These are phyloP conservation scores for Ceratobasidium sp. DNA, from an alignment of 1,284 basidiomycete genomes.

Conservation along the genomic window DNA sequence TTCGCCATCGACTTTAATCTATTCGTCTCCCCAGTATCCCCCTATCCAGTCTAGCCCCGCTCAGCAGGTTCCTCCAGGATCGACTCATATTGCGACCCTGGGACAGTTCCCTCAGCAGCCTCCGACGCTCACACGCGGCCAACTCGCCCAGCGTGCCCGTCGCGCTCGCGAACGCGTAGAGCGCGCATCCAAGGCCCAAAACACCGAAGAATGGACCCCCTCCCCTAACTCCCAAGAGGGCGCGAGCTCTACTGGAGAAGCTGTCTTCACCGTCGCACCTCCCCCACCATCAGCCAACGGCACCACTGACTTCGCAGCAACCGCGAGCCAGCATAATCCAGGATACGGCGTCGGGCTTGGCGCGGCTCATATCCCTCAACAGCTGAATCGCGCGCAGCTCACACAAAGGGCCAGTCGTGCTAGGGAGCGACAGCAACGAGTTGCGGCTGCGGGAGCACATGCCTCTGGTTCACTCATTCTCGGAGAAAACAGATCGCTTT, in stretches of 20 bases:
- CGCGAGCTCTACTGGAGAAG: slow-evolving; percentile 34
- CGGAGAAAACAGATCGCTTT: background rate
- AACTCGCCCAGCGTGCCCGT: slow-evolving; percentile 37
- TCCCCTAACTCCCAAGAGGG: slow-evolving; percentile 5
- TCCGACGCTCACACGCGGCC: slow-evolving; percentile 36
- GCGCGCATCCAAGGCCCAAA: slow-evolving; percentile 32
- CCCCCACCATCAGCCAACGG: slow-evolving; percentile 25
- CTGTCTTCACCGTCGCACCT: slow-evolving; percentile 39
- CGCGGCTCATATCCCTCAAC: slow-evolving; percentile 28
- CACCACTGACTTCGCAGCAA: background rate
- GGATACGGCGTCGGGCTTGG: slow-evolving; percentile 36
- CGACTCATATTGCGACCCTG: slow-evolving; percentile 1
- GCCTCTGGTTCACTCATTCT: background rate
- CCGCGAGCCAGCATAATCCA: slow-evolving; percentile 10
- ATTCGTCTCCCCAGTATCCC: background rate
- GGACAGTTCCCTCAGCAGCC: slow-evolving; percentile 26
- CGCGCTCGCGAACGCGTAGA: slow-evolving; percentile 41
- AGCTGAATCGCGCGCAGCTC: slow-evolving; percentile 36
- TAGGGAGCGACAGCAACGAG: slow-evolving; percentile 32
- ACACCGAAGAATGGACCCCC: slow-evolving; percentile 19
- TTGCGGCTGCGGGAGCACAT: slow-evolving; percentile 22
- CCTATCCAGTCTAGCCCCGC: slow-evolving; percentile 27
- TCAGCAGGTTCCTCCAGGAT: slow-evolving; percentile 23
- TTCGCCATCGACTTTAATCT: background rate
- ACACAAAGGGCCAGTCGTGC: slow-evolving; percentile 22